Evolutionary conservation across 2,329 filamentous ascomycete species (phyloP), one percentile per base, ranked within the genome.

Genomic region (Pseudogymnoascus sp.): DNA sequence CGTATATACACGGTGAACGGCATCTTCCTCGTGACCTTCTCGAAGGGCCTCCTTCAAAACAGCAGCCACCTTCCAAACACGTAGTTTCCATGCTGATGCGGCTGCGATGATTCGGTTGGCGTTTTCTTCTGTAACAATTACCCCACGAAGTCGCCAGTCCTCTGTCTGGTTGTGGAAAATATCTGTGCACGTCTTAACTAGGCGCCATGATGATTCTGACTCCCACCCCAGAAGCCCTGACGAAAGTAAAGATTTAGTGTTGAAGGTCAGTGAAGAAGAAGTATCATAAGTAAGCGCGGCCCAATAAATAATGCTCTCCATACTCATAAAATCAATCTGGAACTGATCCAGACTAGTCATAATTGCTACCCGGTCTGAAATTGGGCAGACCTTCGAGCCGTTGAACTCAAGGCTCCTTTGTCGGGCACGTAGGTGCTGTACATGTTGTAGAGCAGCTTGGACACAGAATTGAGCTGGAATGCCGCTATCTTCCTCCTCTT

Each of bases 271-370:
- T 0, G 76, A 77, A 0, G 73, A 74, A 0, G 75, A 77, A 0
- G 77, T 78, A 38, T 78, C 77, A 31, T 77, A 78, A 0, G 74
- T 77, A 6, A 78, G 62, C 2, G 76, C 77, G 0, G 75, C 75
- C 76, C 76, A 78, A 63, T 77, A 78, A 0, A 73, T 74, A 9
- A 71, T 75, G 61, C 72, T 77, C 65, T 78, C 77, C 1, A 73
- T 69, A 5, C 70, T 70, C 6, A 78, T 71, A 42, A 76, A 77
- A 18, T 71, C 69, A 1, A 71, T 72, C 7, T 67, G 67, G 1
- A 74, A 68, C 0, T 72, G 69, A 21, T 70, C 66, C 1, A 72
- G 69, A 2, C 69, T 70, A 7, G 71, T 66, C 4, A 67, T 65
- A 1, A 69, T 68, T 1, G 68, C 63, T 1, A 65, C 36, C 7